A percentile compares a stretch with the other conserved stretches of the same genome.
Conservation (phyloP, 202 grass and related monocot species). For the Dendrocalamus latiflorus region DNA sequence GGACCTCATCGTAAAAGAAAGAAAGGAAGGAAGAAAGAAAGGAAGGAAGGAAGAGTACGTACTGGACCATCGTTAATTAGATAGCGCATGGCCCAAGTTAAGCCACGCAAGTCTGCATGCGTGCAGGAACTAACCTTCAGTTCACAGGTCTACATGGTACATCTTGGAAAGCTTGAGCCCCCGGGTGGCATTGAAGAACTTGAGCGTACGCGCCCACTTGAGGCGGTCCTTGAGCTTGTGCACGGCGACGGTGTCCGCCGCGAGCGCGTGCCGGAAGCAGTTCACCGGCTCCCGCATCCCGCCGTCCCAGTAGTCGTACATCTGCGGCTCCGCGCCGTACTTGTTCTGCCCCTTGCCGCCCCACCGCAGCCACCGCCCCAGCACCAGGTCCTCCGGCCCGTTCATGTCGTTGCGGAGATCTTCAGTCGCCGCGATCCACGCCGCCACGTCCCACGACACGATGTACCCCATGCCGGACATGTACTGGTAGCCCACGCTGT, state of each 20-base stretch:
- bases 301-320: slow-evolving; percentile 47
- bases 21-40: no score
- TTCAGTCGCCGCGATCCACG: slow-evolving; percentile 39
- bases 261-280: slow-evolving; percentile 25
- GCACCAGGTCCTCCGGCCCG: slow-evolving; percentile 34
- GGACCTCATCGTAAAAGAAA: no score
- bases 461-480: slow-evolving; percentile 62
- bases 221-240: slow-evolving; percentile 51
- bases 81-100: no score
- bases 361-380: slow-evolving; percentile 21
- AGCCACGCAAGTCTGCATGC: no score
- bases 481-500: slow-evolving; percentile 13
- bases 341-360: slow-evolving; percentile 33
- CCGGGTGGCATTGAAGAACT: slow-evolving; percentile 55
- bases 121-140: no score
- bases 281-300: neutral
- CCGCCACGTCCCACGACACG: slow-evolving; percentile 49
- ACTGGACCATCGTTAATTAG: no score
- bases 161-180: slow-evolving; percentile 20
- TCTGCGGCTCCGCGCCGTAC: slow-evolving; percentile 28
- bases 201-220: slow-evolving; percentile 39
- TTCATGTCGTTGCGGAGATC: neutral
- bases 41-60: no score
- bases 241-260: slow-evolving; percentile 47
- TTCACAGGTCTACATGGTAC: neutral